These are phyloP conservation scores for Xylaria sp. DNA, from an alignment of 2,329 filamentous ascomycete species.

Conservation along the genomic window DNA sequence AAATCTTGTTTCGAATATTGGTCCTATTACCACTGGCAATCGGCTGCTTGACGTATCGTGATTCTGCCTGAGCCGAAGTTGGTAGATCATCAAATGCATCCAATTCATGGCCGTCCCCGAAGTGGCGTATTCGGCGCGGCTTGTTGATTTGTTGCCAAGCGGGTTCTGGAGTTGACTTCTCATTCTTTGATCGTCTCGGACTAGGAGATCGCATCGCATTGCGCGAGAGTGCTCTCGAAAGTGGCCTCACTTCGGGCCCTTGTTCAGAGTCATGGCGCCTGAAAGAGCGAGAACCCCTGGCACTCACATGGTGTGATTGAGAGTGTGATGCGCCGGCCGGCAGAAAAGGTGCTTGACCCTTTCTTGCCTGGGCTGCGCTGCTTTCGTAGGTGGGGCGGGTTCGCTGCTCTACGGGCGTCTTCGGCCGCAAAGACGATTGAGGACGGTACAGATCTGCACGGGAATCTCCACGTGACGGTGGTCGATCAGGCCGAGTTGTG, in stretches of 20 bases:
- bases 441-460: constrained; percentile 59
- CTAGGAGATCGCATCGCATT: constrained; percentile 65
- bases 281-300: constrained; percentile 73
- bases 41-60: constrained; percentile 81
- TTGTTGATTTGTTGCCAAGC: constrained; percentile 73
- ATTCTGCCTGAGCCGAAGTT: constrained; percentile 82
- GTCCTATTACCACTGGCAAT: constrained; percentile 71
- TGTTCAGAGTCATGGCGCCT: constrained; percentile 84
- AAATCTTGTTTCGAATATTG: constrained; percentile 60
- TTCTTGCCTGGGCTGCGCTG: constrained; percentile 58
- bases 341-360: constrained; percentile 74
- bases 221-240: constrained; percentile 63
- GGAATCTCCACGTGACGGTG: constrained; percentile 62
- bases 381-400: constrained; percentile 57
- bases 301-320: constrained; percentile 77
- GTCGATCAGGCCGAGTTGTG: constrained; percentile 58
- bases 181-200: constrained; percentile 55
- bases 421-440: constrained; percentile 62
- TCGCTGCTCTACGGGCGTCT: constrained; percentile 75
- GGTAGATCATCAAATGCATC: constrained; percentile 95
- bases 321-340: constrained; percentile 75
- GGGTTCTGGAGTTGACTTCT: constrained; percentile 52
- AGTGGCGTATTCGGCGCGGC: constrained; percentile 72
- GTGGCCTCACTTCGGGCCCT: constrained; percentile 61
- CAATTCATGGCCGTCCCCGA: constrained; percentile 90